These are phyloP conservation scores for Eucalyptus fibrosa DNA, from an alignment of 345 rosid genomes.

Conservation along the genomic window DNA sequence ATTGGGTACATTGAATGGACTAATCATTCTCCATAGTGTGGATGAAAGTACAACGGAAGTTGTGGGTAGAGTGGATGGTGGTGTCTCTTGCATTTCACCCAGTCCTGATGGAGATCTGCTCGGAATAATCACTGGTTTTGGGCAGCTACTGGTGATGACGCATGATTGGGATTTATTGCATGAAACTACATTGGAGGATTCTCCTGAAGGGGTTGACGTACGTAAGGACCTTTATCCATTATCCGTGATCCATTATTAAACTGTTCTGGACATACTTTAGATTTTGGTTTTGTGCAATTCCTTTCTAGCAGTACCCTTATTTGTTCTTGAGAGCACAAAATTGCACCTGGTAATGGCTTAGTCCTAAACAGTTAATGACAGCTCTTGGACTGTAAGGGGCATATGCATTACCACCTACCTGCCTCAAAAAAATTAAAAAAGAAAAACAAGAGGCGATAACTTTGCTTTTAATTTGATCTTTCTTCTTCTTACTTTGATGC, in stretches of 20 bases:
- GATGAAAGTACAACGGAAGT: conserved; percentile 51
- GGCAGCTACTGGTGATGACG: conserved; percentile 88
- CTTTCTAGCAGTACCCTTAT: background rate
- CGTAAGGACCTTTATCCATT: conserved; percentile 60
- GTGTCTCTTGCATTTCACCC: conserved; percentile 65
- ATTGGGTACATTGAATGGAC: conserved; percentile 66
- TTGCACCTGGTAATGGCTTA: background rate
- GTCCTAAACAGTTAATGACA: background rate
- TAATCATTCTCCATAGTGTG: conserved; percentile 43
- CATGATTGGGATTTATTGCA: conserved; percentile 94
- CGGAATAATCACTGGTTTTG: conserved; percentile 50
- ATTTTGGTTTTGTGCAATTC: background rate
- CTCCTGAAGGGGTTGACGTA: conserved; percentile 54
- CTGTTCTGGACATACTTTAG: background rate
- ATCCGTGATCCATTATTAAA: background rate
- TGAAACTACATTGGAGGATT: conserved; percentile 52
- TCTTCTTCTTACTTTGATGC: background rate
- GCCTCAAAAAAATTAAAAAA: background rate
- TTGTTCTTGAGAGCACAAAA: background rate
- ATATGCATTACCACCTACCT: background rate
- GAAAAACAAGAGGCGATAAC: background rate
- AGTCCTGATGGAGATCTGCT: conserved; percentile 90
- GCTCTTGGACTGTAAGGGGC: background rate
- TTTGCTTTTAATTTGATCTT: background rate
- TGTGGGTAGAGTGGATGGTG: conserved; percentile 85